Base-by-base conservation (phyloP, 306 rosid species). In the Phaseolus lunatus region DNA sequence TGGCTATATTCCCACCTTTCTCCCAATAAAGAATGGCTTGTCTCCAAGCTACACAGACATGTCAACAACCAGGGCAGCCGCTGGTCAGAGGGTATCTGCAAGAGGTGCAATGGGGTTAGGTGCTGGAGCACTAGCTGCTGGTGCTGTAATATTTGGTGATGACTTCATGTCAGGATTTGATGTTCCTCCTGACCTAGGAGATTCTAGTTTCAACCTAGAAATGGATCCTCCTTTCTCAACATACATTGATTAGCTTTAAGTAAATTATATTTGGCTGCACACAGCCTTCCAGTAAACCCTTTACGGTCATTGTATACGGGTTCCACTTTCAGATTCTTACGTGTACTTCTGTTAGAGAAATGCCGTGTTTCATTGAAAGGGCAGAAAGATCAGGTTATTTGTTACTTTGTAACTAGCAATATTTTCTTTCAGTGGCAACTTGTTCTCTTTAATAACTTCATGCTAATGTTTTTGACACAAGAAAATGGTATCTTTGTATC, bases 71-170 rank as follows among this genome's bases (percentile, higher is more conserved):
- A 77, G 72, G 66, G 86, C 72, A 69, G 88, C 80, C 3, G 66
- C 78, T 5, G 49, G 64, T 45, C 86, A 65, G 35, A 83, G 77
- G 27, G 88, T 67, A 65, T 81, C 78, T 50, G 29, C 87, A 44
- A 87, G 81, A 23, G 78, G 89, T 69, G 89, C 82, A 74, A 12
- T 89, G 87, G 97, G 90, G 62, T 37, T 90, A 47, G 94, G 92
- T 16, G 92, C 93, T 7, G 96, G 87, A 81, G 96, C 97, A 59
- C 85, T 91, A 67, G 98, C 93, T 22, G 96, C 96, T 3, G 96
- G 98, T 80, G 88, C 96, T 63, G 86, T 87, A 76, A 89, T 93
- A 73, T 93, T 89, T 52, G 98, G 98, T 11, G 96, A 91, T 74
- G 96, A 91, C 80, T 88, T 93, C 66, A 66, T 93, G 88, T 85